Conservation (phyloP, 306 rosid genomes). For the Ceratonia siliqua region DNA sequence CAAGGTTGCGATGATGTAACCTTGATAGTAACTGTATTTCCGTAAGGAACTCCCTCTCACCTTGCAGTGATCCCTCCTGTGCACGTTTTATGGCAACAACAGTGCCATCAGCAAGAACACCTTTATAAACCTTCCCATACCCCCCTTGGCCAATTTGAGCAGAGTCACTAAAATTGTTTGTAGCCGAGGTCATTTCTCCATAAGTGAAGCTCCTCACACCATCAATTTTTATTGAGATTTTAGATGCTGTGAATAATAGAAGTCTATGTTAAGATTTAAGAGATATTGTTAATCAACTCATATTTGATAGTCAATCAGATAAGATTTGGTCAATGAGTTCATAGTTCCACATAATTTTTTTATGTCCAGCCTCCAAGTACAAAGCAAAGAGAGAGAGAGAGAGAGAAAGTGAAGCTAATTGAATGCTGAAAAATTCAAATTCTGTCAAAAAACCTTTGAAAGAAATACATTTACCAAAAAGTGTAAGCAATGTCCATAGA, state of each 20-base stretch:
- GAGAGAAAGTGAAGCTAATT: conserved; percentile 4
- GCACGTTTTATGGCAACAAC: conserved; percentile 88
- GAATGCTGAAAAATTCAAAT: background rate
- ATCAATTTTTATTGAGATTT: conserved; percentile 57
- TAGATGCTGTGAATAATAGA: conserved; percentile 55
- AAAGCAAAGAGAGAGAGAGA: background rate
- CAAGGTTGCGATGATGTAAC: conserved; percentile 85
- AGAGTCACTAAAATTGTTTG: conserved; percentile 62
- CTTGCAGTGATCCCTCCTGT: conserved; percentile 78
- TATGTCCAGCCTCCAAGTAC: background rate
- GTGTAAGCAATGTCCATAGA: background rate
- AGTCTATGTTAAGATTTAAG: conserved; percentile 23
- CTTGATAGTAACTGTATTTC: conserved; percentile 80
- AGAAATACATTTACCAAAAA: background rate
- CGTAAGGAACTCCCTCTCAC: conserved; percentile 85
- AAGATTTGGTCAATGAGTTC: conserved; percentile 9
- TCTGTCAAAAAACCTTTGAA: background rate
- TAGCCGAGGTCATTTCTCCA: conserved; percentile 65
- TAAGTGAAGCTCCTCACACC: conserved; percentile 66
- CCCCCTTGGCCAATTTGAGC: conserved; percentile 80
- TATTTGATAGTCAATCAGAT: conserved; percentile 9
- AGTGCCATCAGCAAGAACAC: conserved; percentile 60
- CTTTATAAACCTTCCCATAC: conserved; percentile 82
- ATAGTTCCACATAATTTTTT: background rate
- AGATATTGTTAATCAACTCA: background rate